phyloP scores from a whole-genome alignment of 805 yeast genomes.

The Cyberlindnera maritima region DNA sequence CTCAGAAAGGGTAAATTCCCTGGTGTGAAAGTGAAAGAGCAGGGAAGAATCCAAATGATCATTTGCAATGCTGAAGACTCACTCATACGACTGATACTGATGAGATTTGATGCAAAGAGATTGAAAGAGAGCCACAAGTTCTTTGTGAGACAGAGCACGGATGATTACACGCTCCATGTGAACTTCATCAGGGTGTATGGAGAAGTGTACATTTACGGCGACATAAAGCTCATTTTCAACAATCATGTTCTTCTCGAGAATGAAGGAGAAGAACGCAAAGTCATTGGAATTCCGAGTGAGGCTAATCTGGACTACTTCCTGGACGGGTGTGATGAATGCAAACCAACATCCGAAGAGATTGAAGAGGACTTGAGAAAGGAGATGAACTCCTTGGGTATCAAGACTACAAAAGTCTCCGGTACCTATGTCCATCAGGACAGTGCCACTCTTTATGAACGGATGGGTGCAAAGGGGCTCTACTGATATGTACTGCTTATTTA shows the following conservation, averaged over 20 bases:
- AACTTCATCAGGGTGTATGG: slow-evolving; percentile 28
- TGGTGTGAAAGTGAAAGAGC: slow-evolving; percentile 25
- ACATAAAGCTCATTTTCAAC: slow-evolving; percentile 31
- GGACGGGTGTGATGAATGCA: slow-evolving; percentile 10
- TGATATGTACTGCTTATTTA: no score
- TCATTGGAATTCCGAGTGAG: slow-evolving; percentile 24
- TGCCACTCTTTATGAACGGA: not conserved
- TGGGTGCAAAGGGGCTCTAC: not conserved
- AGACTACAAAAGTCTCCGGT: not conserved
- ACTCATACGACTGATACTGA: slow-evolving; percentile 24
- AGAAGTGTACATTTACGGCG: slow-evolving; percentile 30
- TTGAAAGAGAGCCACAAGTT: slow-evolving; percentile 27
- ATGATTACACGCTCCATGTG: slow-evolving; percentile 20
- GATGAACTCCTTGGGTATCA: not conserved
- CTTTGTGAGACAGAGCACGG: slow-evolving; percentile 25
- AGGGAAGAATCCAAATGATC: slow-evolving; percentile 30
- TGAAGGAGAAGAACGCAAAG: slow-evolving; percentile 15
- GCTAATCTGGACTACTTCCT: slow-evolving; percentile 25
- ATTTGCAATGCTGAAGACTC: slow-evolving; percentile 31
- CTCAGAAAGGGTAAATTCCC: slow-evolving; percentile 10
- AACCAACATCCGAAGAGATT: not conserved
- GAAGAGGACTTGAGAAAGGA: slow-evolving; percentile 1
- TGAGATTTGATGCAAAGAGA: slow-evolving; percentile 27
- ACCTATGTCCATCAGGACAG: not conserved
- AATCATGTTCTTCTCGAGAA: slow-evolving; percentile 16